Evolutionary conservation across 768 basidiomycete species (phyloP).

Genomic region (Wakefieldia striispora): DNA sequence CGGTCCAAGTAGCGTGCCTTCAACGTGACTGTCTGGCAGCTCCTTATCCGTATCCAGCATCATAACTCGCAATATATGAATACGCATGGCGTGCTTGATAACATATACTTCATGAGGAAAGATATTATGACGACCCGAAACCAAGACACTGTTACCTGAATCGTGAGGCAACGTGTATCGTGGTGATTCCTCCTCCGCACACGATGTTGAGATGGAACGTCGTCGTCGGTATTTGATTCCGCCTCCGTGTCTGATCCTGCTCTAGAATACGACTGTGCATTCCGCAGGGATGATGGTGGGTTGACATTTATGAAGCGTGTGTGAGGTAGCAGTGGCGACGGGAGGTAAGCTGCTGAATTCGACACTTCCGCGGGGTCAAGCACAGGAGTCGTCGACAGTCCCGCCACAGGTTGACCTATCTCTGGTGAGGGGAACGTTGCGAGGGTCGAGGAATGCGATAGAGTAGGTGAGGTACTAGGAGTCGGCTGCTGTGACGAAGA

Average conservation of each 20-base stretch:
- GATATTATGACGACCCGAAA: neutral
- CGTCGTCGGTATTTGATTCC: slow-evolving; percentile 35
- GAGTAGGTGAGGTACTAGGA: slow-evolving; percentile 28
- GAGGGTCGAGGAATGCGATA: slow-evolving; percentile 28
- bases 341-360: slow-evolving; percentile 1
- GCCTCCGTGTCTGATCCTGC: slow-evolving; percentile 38
- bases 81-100: slow-evolving; percentile 65
- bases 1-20: slow-evolving; percentile 45
- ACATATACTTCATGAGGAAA: slow-evolving; percentile 5
- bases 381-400: slow-evolving; percentile 2
- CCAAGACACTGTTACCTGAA: slow-evolving; percentile 46
- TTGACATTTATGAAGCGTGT: slow-evolving; percentile 22
- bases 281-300: slow-evolving; percentile 5
- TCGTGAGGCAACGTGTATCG: slow-evolving; percentile 62
- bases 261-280: slow-evolving; percentile 31
- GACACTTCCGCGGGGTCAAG: slow-evolving; percentile 5
- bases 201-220: slow-evolving; percentile 33
- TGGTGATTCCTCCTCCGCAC: slow-evolving; percentile 55
- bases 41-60: slow-evolving; percentile 51
- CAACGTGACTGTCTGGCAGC: slow-evolving; percentile 60
- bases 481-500: slow-evolving; percentile 28
- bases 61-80: slow-evolving; percentile 63
- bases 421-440: slow-evolving; percentile 20
- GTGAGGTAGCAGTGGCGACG: slow-evolving; percentile 17
- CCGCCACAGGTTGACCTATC: slow-evolving; percentile 11